These are phyloP conservation scores for Ruellia speciosa DNA, from an alignment of 305 asterid genomes.

Conservation along the genomic window DNA sequence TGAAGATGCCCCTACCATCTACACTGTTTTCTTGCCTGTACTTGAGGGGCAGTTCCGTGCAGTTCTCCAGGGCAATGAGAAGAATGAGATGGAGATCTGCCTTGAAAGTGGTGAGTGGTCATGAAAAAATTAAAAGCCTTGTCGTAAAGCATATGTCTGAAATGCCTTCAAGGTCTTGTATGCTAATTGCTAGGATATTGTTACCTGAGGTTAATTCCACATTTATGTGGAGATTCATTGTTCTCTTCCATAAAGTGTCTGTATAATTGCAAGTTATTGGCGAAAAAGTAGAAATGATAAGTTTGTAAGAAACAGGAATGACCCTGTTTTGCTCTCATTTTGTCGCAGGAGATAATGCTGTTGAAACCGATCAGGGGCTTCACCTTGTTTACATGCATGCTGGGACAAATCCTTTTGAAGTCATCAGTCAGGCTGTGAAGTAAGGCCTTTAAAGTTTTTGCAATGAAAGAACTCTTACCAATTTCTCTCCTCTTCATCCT, in stretches of 20 bases:
- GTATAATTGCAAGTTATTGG: too few relatives aligned
- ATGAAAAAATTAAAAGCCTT: constrained; percentile 20
- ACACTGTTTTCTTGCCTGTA: constrained; percentile 47
- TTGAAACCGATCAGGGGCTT: constrained; percentile 85
- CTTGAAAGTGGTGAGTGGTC: constrained; percentile 88
- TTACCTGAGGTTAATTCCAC: constrained; percentile 15
- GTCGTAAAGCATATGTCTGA: constrained; percentile 13
- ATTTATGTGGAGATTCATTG: constrained; percentile 22
- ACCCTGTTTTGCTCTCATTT: constrained; percentile 22
- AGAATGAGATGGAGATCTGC: constrained; percentile 67
- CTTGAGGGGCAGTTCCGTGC: constrained; percentile 48
- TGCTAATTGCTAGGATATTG: constrained; percentile 10
- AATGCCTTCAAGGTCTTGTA: not conserved
- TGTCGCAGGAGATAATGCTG: constrained; percentile 74
- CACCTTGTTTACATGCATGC: constrained; percentile 84
- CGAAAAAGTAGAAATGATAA: constrained; percentile 9
- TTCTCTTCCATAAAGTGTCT: not conserved
- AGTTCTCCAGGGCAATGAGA: constrained; percentile 88
- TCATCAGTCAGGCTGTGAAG: constrained; percentile 87
- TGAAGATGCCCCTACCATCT: constrained; percentile 57
- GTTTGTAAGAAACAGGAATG: not conserved
- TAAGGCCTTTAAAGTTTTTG: constrained; percentile 36
- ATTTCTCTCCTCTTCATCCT: not conserved
- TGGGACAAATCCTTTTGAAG: constrained; percentile 90
- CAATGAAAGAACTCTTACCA: not conserved